Base-by-base conservation (phyloP, 139 green algal species). In the Dunaliella sp. region DNA sequence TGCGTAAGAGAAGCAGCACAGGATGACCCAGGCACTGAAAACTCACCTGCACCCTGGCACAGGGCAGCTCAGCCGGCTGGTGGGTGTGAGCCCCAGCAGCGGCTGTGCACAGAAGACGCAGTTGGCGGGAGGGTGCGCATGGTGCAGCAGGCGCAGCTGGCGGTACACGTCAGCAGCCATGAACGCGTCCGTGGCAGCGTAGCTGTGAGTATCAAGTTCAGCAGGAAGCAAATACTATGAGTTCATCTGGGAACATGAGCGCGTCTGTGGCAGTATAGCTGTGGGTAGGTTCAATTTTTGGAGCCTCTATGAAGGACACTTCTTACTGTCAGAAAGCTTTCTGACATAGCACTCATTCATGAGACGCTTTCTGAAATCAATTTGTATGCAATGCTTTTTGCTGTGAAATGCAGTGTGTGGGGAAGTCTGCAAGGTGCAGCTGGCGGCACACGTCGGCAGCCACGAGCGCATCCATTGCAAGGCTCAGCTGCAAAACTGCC, bases 61-160 rank as follows among this genome's bases (percentile, higher is more conserved):
- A 16, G 48, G 48, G 48, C 48, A 65, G 48, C 48, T 26, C 7
- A 65, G 7, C 48, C 16, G 48, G 48, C 48, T 65, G 16, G 48
- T 65, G 48, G 48, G 48, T 7, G 48, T 26, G 48, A 7, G 48
- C 7, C 48, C 48, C 48, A 65, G 16, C 48, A 65, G 48, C 7
- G 48, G 48, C 16, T 65, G 48, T 7, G 7, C 16, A 65, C 48
- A 65, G 16, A 65, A 65, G 7, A 16, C 48, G 48, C 48, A 65
- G 48, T 65, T 7, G 48, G 16, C 16, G 7, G 48, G 48, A 16
- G 48, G 48, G 7, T 65, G 7, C 48, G 48, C 48, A 65, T 65
- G 48, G 12, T 81, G 76, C 30, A 81, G 76, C 76, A 81, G 31
- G n/a, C 76, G 76, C 76, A 81, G 76, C 76, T 34, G 76, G 2